Conservation (phyloP, 495 filamentous ascomycete genomes). For the Daldinia grandis region DNA sequence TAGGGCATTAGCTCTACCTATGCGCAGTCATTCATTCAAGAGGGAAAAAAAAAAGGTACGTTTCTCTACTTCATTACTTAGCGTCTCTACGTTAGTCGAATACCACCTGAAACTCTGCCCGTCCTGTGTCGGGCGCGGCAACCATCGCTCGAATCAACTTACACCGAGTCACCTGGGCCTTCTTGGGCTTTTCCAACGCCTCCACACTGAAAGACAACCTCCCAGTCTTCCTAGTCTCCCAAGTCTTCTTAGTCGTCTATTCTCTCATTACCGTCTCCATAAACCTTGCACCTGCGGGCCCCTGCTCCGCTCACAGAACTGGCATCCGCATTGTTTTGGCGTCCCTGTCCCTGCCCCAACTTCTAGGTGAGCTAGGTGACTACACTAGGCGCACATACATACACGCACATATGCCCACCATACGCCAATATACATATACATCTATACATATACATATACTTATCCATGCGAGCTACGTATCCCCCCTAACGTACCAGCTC, state of each 20-base stretch:
- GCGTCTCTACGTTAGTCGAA: conserved; percentile 13
- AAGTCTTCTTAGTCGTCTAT: background rate
- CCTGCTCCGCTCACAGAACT: conserved; percentile 38
- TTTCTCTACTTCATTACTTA: conserved; percentile 16
- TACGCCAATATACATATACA: conserved; percentile 7
- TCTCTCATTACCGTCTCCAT: conserved; percentile 25
- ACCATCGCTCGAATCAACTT: conserved; percentile 38
- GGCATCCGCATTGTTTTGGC: conserved; percentile 23
- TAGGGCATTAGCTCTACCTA: conserved; percentile 33
- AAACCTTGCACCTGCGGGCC: conserved; percentile 38
- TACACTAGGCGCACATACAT: conserved; percentile 9
- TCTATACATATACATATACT: conserved; percentile 10
- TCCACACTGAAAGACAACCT: conserved; percentile 3
- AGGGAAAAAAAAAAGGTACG: conserved; percentile 26
- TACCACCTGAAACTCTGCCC: conserved; percentile 34
- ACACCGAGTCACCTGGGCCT: conserved; percentile 23
- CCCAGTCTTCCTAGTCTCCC: background rate
- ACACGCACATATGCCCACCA: conserved; percentile 1
- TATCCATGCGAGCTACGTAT: conserved; percentile 8
- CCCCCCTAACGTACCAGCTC: conserved; percentile 8
- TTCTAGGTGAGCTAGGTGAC: conserved; percentile 13
- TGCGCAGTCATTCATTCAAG: conserved; percentile 26
- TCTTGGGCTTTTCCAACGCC: conserved; percentile 18
- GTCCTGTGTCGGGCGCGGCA: conserved; percentile 26
- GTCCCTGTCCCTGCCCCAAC: conserved; percentile 37